Evolutionary conservation across 495 filamentous ascomycete genomes (phyloP).

Genomic region (Hamigera avellanea): DNA sequence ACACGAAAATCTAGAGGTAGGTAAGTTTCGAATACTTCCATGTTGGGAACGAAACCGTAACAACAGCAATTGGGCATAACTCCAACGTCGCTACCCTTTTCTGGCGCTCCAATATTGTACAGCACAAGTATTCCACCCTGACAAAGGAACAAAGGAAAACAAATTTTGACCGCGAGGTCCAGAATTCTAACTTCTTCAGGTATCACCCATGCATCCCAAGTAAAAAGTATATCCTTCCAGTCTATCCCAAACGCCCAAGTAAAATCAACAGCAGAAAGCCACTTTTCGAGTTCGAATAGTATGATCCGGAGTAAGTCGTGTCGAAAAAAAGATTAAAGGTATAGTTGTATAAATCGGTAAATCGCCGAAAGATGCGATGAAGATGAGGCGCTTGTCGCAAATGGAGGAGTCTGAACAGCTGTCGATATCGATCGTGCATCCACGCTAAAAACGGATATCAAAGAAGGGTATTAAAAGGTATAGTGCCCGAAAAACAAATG

Average conservation of each 20-base stretch:
- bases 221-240: conserved; percentile 19
- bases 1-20: too few species aligned
- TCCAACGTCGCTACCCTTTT: too few species aligned
- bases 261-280: conserved; percentile 11
- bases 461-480: background rate
- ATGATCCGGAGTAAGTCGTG: conserved; percentile 18
- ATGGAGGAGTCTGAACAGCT: background rate
- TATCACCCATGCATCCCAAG: conserved; percentile 37
- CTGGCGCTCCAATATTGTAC: too few species aligned
- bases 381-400: background rate
- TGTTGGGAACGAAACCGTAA: too few species aligned
- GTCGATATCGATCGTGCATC: background rate
- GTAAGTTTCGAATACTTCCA: too few species aligned
- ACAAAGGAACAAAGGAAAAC: conserved; percentile 5
- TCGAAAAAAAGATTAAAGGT: conserved; percentile 6
- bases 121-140: conserved; percentile 1
- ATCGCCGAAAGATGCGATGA: background rate
- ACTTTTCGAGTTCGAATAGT: conserved; percentile 17
- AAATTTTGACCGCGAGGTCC: conserved; percentile 33
- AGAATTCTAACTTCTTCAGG: conserved; percentile 30
- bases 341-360: background rate
- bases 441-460: background rate
- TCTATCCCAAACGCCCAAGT: conserved; percentile 34
- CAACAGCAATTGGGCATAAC: too few species aligned
- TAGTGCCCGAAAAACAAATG: too few species aligned